Evolutionary conservation across 2,329 filamentous ascomycete genomes (phyloP), one percentile per base, ranked within the genome.

Genomic region (Arthrobotrys megalospora): DNA sequence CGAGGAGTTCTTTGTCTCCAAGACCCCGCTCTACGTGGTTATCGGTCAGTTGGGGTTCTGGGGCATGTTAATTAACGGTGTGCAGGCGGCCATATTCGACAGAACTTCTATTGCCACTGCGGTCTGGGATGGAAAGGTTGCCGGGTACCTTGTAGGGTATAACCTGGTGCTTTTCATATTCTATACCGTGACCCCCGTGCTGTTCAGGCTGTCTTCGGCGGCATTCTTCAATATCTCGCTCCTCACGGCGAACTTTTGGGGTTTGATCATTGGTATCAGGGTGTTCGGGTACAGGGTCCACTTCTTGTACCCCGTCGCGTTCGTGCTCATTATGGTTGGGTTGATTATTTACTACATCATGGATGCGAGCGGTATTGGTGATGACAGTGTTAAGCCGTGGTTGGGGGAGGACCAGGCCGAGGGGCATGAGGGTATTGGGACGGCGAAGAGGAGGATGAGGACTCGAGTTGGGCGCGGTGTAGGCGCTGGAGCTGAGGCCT

Each of bases 221-320:
- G 95, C 94, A 19, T 97, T 99, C 86, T 96, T 97, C 87, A 97
- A 99, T 85, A 97, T 98, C 82, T 95, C 92, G 6, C 87, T 99
- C 80, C 87, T 99, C 77, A 98, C 96, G 1, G 93, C 91, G 82
- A 97, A 97, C 85, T 98, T 98, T 86, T 99, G 96, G 96, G 94
- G 94, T 80, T 92, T 97, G 79, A 92, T 96, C 81, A 95, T 99
- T 81, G 96, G 96, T 62, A 90, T 96, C 81, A 89, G 91, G 83
- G 92, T 98, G 60, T 97, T 99, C 83, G 90, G 91, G 52, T 89
- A 92, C 81, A 85, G 85, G 47, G 90, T 99, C 73, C 92, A 97
- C 85, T 97, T 90, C 87, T 88, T 97, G 85, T 99, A 99, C 85
- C 95, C 96, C 4, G 92, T 97, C 83, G 95, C 96, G 11, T 99